Conservation (phyloP, 176 grass and related monocot species). For the Eragrostis nindensis region DNA sequence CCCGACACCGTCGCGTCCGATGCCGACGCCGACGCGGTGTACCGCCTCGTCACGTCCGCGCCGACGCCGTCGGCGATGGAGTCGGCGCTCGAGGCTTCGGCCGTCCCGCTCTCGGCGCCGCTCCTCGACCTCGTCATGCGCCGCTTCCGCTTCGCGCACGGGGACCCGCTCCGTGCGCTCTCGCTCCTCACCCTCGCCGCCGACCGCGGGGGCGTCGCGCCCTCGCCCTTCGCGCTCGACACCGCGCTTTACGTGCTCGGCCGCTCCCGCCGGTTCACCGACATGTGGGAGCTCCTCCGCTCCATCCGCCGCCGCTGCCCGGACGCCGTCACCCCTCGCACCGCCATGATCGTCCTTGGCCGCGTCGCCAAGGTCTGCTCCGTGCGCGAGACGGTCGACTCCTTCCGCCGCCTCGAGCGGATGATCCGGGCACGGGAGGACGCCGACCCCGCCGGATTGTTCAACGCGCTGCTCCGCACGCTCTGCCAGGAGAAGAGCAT, state of each 20-base stretch:
- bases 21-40: slow-evolving; percentile 51
- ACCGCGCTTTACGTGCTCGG: slow-evolving; percentile 88
- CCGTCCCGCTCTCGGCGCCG: slow-evolving; percentile 52
- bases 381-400: slow-evolving; percentile 67
- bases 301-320: slow-evolving; percentile 52
- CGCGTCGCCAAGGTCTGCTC: slow-evolving; percentile 92
- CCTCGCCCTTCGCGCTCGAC: slow-evolving; percentile 70
- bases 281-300: slow-evolving; percentile 59
- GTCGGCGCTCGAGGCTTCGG: slow-evolving; percentile 42
- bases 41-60: slow-evolving; percentile 59
- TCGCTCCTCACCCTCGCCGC: slow-evolving; percentile 65
- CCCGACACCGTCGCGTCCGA: slow-evolving; percentile 14
- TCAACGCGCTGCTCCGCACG: slow-evolving; percentile 88
- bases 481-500: slow-evolving; percentile 98
- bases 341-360: slow-evolving; percentile 74
- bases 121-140: slow-evolving; percentile 78
- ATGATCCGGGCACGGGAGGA: slow-evolving; percentile 40
- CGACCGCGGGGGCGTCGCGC: slow-evolving; percentile 58
- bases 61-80: slow-evolving; percentile 61
- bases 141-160: slow-evolving; percentile 80
- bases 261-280: slow-evolving; percentile 61
- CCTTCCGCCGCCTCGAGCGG: slow-evolving; percentile 65
- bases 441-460: slow-evolving; percentile 41
- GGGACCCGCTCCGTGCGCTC: slow-evolving; percentile 71
- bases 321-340: slow-evolving; percentile 61